Evolutionary conservation across 1,284 basidiomycete species (phyloP), one percentile per base, ranked within the genome.

Genomic region (Rhodotorula glutinis): DNA sequence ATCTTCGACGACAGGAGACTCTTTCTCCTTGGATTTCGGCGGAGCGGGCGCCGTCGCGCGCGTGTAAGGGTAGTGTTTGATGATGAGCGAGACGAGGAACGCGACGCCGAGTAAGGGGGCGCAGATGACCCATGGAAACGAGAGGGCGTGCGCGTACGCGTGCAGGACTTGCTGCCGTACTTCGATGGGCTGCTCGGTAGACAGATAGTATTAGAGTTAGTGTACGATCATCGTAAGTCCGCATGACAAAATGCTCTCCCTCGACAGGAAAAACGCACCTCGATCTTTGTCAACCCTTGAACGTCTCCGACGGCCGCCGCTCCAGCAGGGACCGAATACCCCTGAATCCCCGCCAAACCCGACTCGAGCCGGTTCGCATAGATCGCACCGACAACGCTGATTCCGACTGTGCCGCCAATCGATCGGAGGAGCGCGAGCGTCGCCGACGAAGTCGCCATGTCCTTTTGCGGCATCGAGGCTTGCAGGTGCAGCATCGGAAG

Each of bases 381-480:
- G 44, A 79, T 73, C 0, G 76, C 75, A 19, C 74, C 74, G 14
- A 41, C 55, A 21, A 66, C 62, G 0, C 88, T 82, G 63, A 91
- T 84, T 9, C 89, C 88, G 44, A 91, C 81, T 0, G 89, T 88
- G 8, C 87, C 89, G n/a, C 89, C 89, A n/a, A 91, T 78, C 0
- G 84, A 85, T 61, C 88, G 83, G 66, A 90, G 79, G 74, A 91
- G 86, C n/a, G 85, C 84, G 75, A 87, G 88, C 0, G 86, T 85
- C 2, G 83, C 80, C 0, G 89, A 89, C 66, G 84, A 86, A 0
- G 89, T 89, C 2, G 88, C 87, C 88, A 90, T 88, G 72, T 90
- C 88, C 73, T 86, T 87, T 30, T 88, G 73, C 0, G 89, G 89
- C 88, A 91, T 90, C 0, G 88, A 87, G 2, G 88, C 88, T 79